Base-by-base conservation (phyloP, 176 grass and related monocot species). In the Phragmites australis region DNA sequence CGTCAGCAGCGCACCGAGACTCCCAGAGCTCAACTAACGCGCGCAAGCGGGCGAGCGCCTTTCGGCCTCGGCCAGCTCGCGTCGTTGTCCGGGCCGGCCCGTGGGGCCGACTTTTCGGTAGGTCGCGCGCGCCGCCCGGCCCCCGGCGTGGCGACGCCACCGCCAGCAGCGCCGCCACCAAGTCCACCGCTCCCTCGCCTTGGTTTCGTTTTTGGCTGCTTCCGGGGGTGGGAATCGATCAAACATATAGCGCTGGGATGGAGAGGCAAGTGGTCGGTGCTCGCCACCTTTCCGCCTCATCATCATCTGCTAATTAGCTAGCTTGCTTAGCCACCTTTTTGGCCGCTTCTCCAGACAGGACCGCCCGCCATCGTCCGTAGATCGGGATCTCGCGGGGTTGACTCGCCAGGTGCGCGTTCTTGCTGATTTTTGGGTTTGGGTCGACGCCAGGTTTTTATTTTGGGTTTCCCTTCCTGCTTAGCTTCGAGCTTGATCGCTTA, bases 341-440 rank as follows among this genome's bases (percentile, higher is more conserved):
- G 82, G 54, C 77, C 10, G 37, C 82, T 81, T 77, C 87, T 89
- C 83, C 30, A 43, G 59, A 58, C 68, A 68, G 63, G 76, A 77
- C 52, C n/a, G 21, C 74, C 7, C 37, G 26, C n/a, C 68, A 39
- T n/a, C 50, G 15, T 9, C 25, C 71, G 6, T 22, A 78, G 65
- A 86, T 86, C 88, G 83, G 72, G 88, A 89, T 82, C 87, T 72
- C 78, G 72, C 27, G 13, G 17, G n/a, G 23, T 17, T 59, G 3
- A 1, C 23, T 17, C 74, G 25, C n/a, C 26, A 81, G 64, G 78
- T 80, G 41, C 5, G 77, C 9, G 0, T 74, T 74, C 62, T 47
- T 58, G 65, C 77, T 39, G 42, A 10, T 70, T 75, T 79, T 77
- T 43, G 69, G 8, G 21, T 19, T 26, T 74, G 1, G 6, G 45